phyloP scores from a whole-genome alignment of 1,139 yeast genomes.

The Blastobotrys aristatus region DNA sequence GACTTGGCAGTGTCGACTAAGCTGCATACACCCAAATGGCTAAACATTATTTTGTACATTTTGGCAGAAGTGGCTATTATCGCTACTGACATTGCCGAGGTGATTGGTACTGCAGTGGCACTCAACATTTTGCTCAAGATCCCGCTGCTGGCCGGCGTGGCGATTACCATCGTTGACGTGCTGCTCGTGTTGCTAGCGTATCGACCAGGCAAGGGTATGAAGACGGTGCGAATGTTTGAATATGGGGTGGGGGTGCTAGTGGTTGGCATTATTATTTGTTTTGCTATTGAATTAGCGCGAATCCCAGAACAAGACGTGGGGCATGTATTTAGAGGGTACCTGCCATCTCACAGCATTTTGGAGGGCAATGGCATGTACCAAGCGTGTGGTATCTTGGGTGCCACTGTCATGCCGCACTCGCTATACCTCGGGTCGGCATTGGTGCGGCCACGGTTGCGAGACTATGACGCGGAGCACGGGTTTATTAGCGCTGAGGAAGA shows the following conservation, averaged over 20 bases:
- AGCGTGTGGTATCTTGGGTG: conserved; percentile 74
- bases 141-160: conserved; percentile 77
- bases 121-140: conserved; percentile 61
- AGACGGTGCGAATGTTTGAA: conserved; percentile 61
- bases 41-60: conserved; percentile 53
- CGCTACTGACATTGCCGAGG: conserved; percentile 84
- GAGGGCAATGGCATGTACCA: conserved; percentile 61
- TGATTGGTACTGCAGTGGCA: conserved; percentile 83
- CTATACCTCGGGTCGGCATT: conserved; percentile 70
- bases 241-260: conserved; percentile 61
- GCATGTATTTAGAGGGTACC: conserved; percentile 61
- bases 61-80: conserved; percentile 77
- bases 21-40: conserved; percentile 54
- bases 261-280: conserved; percentile 65
- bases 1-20: conserved; percentile 71
- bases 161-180: conserved; percentile 66
- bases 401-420: conserved; percentile 82
- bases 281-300: conserved; percentile 59
- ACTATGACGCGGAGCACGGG: conserved; percentile 43
- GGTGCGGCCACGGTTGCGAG: conserved; percentile 66
- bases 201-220: conserved; percentile 62
- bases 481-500: conserved; percentile 24
- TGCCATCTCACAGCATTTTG: conserved; percentile 61
- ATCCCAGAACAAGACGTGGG: conserved; percentile 46
- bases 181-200: conserved; percentile 70